Evolutionary conservation across 1,284 basidiomycete species (phyloP).

Genomic region (Blastosporella zonata): DNA sequence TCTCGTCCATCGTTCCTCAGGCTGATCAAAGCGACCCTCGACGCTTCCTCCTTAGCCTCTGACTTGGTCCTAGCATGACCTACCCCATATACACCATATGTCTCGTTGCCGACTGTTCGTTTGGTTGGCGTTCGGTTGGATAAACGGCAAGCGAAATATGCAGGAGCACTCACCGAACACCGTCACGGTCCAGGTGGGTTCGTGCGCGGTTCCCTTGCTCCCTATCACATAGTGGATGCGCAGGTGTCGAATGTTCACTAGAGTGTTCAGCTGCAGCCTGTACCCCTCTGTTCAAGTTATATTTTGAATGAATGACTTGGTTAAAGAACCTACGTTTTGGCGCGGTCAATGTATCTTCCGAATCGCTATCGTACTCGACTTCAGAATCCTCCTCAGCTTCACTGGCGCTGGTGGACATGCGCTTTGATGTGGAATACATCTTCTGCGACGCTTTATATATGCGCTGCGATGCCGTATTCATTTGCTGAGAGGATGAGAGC

Average conservation of each 20-base stretch:
- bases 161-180: conserved; percentile 6
- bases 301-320: not conserved
- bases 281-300: conserved; percentile 5
- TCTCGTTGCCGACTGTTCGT: conserved; percentile 6
- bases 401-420: not conserved
- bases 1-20: conserved; percentile 2
- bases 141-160: not conserved
- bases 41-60: conserved; percentile 13
- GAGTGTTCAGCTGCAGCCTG: conserved; percentile 9
- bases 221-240: conserved; percentile 1
- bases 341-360: not conserved
- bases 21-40: conserved; percentile 9
- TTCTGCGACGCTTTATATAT: not conserved
- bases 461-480: not conserved
- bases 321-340: not conserved
- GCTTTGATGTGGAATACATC: not conserved
- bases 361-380: not conserved
- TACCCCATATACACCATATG: conserved; percentile 7
- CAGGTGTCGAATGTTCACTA: conserved; percentile 2
- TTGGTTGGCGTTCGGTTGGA: not conserved
- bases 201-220: conserved; percentile 4
- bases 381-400: not conserved
- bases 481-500: not conserved
- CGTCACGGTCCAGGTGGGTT: conserved; percentile 9
- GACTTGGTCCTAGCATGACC: conserved; percentile 8